phyloP scores from a whole-genome alignment of 176 grass and related monocot species.

The Pharus latifolius region DNA sequence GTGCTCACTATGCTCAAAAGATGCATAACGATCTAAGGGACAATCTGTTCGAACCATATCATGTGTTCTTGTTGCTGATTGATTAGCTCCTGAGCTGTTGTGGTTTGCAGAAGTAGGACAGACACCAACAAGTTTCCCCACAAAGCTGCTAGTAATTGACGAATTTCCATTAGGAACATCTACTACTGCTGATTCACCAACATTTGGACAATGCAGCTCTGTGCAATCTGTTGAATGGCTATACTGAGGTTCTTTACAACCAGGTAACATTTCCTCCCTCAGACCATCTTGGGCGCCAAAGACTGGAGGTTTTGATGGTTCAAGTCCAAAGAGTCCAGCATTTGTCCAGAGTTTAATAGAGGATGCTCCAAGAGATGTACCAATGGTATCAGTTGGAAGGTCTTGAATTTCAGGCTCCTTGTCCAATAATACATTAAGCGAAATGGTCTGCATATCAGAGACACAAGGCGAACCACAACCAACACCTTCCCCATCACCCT shows the following conservation, averaged over 20 bases:
- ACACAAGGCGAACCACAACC: slow-evolving; percentile 17
- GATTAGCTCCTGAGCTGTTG: slow-evolving; percentile 11
- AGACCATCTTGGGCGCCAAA: slow-evolving; percentile 39
- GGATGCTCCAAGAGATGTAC: slow-evolving; percentile 29
- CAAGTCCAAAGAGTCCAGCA: slow-evolving; percentile 92
- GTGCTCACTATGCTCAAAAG: slow-evolving; percentile 8
- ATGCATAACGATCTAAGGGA: slow-evolving; percentile 23
- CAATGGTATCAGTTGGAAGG: slow-evolving; percentile 10
- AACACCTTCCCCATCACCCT: slow-evolving; percentile 23
- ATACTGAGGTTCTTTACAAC: slow-evolving; percentile 6
- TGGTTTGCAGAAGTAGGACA: slow-evolving; percentile 25
- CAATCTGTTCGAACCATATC: slow-evolving; percentile 22
- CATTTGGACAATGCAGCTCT: slow-evolving; percentile 13
- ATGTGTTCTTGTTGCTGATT: slow-evolving; percentile 20
- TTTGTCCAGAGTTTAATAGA: slow-evolving; percentile 96
- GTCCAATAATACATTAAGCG: background rate
- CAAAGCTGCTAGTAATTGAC: slow-evolving; percentile 20
- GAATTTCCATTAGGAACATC: slow-evolving; percentile 17
- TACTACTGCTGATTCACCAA: slow-evolving; percentile 8
- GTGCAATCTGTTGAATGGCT: slow-evolving; percentile 7
- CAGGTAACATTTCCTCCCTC: slow-evolving; percentile 31
- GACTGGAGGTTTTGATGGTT: slow-evolving; percentile 88
- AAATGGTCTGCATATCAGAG: slow-evolving; percentile 8
- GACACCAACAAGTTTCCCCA: slow-evolving; percentile 31
- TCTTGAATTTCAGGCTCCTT: slow-evolving; percentile 11